Conservation (phyloP, 495 filamentous ascomycete genomes). For the Aspergillus saccharolyticus region DNA sequence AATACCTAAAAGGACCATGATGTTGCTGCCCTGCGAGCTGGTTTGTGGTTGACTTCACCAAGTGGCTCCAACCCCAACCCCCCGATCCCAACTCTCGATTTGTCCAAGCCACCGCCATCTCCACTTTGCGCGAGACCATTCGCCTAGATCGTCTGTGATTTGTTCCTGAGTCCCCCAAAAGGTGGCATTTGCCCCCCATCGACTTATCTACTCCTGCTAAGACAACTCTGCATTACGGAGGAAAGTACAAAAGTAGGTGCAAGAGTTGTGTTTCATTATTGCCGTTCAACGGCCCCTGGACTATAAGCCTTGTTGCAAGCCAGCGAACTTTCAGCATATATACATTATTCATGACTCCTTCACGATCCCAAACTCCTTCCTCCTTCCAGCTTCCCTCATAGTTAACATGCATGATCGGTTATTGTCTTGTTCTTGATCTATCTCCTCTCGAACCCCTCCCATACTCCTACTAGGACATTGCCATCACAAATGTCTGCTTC, state of each 20-base stretch:
- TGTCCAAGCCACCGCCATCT: constrained; percentile 2
- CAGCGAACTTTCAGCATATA: not conserved
- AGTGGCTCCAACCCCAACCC: constrained; percentile 1
- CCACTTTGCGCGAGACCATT: constrained; percentile 1
- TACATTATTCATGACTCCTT: not conserved
- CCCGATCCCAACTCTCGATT: not conserved
- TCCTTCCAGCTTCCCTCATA: not conserved
- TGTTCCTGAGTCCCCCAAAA: not conserved
- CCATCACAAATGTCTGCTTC: not conserved
- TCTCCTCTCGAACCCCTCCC: too few relatives aligned
- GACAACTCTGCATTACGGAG: not conserved
- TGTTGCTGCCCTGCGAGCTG: not conserved
- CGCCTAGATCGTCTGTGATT: not conserved
- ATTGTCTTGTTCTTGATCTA: not conserved
- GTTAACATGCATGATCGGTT: not conserved
- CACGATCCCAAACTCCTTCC: not conserved
- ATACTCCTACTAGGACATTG: too few relatives aligned
- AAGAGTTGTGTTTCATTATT: not conserved
- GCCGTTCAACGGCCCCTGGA: not conserved
- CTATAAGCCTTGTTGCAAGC: not conserved
- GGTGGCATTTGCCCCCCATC: constrained; percentile 4
- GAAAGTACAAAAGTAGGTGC: not conserved
- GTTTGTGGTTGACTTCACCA: constrained; percentile 6
- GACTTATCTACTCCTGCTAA: not conserved
- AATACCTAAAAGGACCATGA: not conserved